Evolutionary conservation across 306 rosid species (phyloP), one percentile per base, ranked within the genome.

Genomic region (Vicia sativa): DNA sequence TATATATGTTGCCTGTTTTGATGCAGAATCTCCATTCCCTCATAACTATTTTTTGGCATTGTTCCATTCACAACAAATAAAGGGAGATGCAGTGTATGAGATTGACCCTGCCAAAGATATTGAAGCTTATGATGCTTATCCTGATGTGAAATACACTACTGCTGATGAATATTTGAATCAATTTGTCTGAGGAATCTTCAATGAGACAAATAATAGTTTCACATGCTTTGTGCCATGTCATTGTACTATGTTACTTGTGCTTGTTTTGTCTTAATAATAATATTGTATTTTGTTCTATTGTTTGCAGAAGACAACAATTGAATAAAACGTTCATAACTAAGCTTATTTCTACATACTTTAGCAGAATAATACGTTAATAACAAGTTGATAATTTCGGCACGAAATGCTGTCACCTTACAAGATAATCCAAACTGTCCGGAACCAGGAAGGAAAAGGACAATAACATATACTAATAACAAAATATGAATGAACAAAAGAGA

Each of bases 71-170:
- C 64, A 67, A 2, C 66, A 72, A 53, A 77, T 80, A 41, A 85
- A 39, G 46, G 85, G 82, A 52, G 85, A 83, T 53, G 56, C 78
- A 13, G 77, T 74, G 38, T 85, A 68, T 52, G 83, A 74, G 48
- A 77, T 82, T 65, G 81, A 85, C 6, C 71, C 78, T 13, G 56
- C 85, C 13, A 64, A 52, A 31, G 85, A 79, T 0, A 58, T 61
- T 28, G 85, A 82, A 31, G 83, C 87, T 72, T 56, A 61, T 15
- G 78, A 75, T 4, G 59, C 77, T 35, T 85, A 75, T 16, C 84
- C 85, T 6, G 65, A 78, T 3, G 72, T 82, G 3, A 75, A 80
- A 58, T 82, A 82, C 82, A 77, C 80, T 10, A 82, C 79, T 2
- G 39, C 56, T 0, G 78, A 80, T 4, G 70, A 77, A 21, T 79